These are phyloP conservation scores for Naganishia sp. DNA, from an alignment of 1,284 basidiomycete species.

Conservation along the genomic window DNA sequence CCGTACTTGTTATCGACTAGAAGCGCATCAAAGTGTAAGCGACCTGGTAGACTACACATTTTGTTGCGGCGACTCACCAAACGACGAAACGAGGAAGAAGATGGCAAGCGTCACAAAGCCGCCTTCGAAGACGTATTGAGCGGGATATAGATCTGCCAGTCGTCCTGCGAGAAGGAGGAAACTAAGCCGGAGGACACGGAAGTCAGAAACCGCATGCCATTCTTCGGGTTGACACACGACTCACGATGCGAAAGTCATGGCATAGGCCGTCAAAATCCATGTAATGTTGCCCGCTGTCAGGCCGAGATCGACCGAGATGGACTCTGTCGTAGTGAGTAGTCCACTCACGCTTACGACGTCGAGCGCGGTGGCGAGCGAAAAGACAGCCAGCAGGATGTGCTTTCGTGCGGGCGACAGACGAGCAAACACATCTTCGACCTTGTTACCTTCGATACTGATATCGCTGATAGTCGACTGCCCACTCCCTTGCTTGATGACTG, in stretches of 20 bases:
- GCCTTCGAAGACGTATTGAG: conserved; percentile 44
- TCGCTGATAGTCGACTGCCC: not conserved
- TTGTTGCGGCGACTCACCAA: conserved; percentile 32
- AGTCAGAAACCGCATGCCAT: too few relatives aligned
- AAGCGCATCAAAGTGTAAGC: not conserved
- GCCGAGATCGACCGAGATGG: conserved; percentile 20
- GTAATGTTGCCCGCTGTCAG: conserved; percentile 26
- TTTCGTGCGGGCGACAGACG: conserved; percentile 13
- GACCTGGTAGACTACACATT: too few relatives aligned
- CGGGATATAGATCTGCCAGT: conserved; percentile 47
- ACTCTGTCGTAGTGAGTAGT: conserved; percentile 27
- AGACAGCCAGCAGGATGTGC: conserved; percentile 15
- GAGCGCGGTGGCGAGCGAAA: conserved; percentile 28
- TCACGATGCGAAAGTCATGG: conserved; percentile 30
- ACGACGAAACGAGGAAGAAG: conserved; percentile 44
- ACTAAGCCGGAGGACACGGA: not conserved
- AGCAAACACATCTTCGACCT: conserved; percentile 16
- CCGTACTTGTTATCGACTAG: conserved; percentile 49
- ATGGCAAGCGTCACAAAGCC: conserved; percentile 46
- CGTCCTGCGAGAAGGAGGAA: conserved; percentile 50
- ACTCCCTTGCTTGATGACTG: conserved; percentile 11
- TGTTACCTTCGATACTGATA: not conserved
- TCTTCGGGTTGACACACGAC: not conserved
- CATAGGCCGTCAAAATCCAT: conserved; percentile 30
- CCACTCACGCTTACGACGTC: conserved; percentile 31